Percentiles rank a stretch among this genome's conserved stretches.
Evolutionary conservation across 208 protist genomes (phyloP).

Genomic region (Entamoeba histolytica): DNA sequence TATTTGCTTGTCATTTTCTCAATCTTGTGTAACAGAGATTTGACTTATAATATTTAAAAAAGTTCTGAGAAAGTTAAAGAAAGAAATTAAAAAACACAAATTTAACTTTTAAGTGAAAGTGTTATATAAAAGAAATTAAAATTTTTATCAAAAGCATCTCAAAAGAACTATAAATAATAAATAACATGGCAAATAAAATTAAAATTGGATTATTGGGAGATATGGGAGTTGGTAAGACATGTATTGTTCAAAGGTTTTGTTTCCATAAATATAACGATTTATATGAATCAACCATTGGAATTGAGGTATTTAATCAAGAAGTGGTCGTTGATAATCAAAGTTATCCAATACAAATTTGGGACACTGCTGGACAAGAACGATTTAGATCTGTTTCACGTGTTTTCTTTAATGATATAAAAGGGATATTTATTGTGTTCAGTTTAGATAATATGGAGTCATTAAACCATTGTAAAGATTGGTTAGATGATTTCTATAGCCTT

Average conservation of each 20-base stretch:
- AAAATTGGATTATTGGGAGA: not conserved
- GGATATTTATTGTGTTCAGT: not conserved
- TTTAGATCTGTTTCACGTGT: not conserved
- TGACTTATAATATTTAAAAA: no score
- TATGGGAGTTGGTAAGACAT: not conserved
- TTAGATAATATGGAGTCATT: not conserved
- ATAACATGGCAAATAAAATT: not conserved
- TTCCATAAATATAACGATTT: not conserved
- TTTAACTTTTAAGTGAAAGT: no score
- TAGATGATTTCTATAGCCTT: not conserved
- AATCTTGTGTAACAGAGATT: no score
- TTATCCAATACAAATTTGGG: not conserved
- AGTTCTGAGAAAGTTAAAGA: no score
- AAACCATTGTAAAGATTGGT: not conserved
- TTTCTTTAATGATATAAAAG: not conserved
- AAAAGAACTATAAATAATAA: no score
- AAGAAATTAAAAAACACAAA: no score
- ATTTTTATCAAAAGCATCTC: no score
- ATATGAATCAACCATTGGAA: not conserved
- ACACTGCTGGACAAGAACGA: not conserved
- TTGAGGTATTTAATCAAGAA: not conserved
- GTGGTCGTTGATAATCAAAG: not conserved
- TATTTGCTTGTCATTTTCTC: no score
- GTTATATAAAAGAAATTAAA: no score
- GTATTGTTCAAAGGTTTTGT: not conserved